Base-by-base conservation (phyloP, 257 asterid species). In the Primulina tabacum region DNA sequence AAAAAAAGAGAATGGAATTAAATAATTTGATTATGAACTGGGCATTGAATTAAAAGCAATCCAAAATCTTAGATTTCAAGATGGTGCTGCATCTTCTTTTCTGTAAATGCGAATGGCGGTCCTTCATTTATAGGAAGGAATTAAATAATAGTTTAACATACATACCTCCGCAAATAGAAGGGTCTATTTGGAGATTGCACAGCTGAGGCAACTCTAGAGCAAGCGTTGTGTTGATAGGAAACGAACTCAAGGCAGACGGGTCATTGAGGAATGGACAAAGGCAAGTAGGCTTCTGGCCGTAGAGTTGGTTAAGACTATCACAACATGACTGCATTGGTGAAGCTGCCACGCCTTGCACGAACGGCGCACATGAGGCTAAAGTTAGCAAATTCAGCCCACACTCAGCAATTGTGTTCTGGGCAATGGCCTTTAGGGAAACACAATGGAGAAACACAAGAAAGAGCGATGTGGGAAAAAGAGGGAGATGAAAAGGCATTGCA, bases 191-290 rank as follows among this genome's bases (percentile, higher is more conserved):
- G 71, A 88, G 82, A 28, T 59, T 75, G 71, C 96, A 90, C 8
- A 85, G 80, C 60, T 8, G 29, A 17, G 95, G 96, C n/a, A 90
- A 65, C 77, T 83, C 84, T 57, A 84, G 90, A 9, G 96, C 96
- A 14, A 79, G 84, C 5, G 90, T 82, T 6, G 74, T 63, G 68
- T 88, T 88, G 74, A 90, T 74, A 7, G 97, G 89, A 30, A 81
- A 69, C 10, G 80, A 69, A 53, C 71, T 71, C 60, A 72, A 64
- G n/a, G 75, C 33, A 18, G 55, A 11, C n/a, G 88, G 76, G 47
- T 79, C 86, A 35, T 80, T 75, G 20, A 87, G 80, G 84, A 88
- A 70, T 24, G 83, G 18, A 63, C 96, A 90, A 69, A 88, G 79
- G 34, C 96, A 87, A 52, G 57, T 33, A 14, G 79, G 76, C 63